Percentiles rank a stretch among this genome's conserved stretches.
phyloP scores from a whole-genome alignment of 257 asterid genomes.

The Solanum pinnatisectum region DNA sequence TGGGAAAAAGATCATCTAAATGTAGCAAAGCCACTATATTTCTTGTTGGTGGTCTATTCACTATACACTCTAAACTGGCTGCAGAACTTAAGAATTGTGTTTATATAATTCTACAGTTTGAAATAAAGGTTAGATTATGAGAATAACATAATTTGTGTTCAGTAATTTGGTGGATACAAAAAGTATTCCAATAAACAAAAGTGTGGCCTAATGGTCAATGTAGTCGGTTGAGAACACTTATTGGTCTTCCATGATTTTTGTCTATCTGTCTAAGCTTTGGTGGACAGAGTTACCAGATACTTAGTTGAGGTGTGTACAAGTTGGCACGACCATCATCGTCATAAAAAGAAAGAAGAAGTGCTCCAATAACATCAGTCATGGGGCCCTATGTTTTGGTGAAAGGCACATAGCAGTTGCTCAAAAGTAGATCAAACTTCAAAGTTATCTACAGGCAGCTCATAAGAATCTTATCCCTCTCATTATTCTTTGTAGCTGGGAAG shows the following conservation, averaged over 20 bases:
- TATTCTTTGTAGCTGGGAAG: background rate
- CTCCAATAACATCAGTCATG: background rate
- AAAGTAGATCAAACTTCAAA: background rate
- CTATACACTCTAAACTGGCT: background rate
- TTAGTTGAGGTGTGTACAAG: background rate
- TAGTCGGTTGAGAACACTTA: background rate
- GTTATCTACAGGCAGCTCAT: background rate
- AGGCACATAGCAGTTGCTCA: background rate
- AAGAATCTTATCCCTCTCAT: conserved; percentile 1
- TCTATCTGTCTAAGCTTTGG: background rate
- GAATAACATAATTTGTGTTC: background rate
- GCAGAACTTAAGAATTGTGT: background rate
- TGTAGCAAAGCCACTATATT: background rate
- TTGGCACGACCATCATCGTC: background rate
- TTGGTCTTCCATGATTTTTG: background rate
- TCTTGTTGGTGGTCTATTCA: background rate
- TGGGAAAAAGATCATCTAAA: background rate
- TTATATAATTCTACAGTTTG: background rate
- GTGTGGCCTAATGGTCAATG: background rate
- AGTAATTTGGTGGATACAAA: background rate
- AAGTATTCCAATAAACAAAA: background rate
- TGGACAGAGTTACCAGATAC: background rate
- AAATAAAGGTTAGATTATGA: background rate
- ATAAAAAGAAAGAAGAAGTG: background rate
- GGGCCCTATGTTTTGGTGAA: background rate